Conservation (phyloP, 225 moss, liverwort and hornwort species). For the Sphagnum tenellum region DNA sequence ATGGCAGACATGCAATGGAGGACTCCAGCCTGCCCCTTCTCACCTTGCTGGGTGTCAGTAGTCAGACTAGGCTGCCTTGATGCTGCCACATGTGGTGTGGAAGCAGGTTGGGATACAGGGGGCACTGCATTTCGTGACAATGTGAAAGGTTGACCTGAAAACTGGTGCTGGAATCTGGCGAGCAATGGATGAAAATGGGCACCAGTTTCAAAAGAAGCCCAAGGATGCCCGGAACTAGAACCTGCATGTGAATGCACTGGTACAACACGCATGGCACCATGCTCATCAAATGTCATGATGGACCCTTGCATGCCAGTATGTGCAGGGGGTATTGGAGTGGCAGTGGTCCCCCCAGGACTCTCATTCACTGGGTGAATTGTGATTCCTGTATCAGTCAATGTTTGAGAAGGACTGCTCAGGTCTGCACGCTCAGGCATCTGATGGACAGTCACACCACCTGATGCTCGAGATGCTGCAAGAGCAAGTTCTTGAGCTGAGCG, state of each 20-base stretch:
- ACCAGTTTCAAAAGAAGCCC: constrained; percentile 15
- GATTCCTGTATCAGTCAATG: constrained; percentile 21
- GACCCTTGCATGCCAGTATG: constrained; percentile 68
- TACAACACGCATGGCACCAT: constrained; percentile 76
- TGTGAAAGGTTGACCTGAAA: constrained; percentile 32
- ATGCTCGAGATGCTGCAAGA: constrained; percentile 52
- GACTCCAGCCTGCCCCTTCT: background rate
- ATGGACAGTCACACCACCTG: constrained; percentile 50
- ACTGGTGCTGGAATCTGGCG: constrained; percentile 62
- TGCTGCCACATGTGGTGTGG: constrained; percentile 24
- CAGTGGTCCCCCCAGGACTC: constrained; percentile 35
- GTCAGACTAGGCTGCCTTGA: constrained; percentile 25
- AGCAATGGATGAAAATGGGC: constrained; percentile 35
- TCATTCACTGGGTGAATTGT: constrained; percentile 51
- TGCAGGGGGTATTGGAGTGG: constrained; percentile 22
- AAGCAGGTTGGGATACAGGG: constrained; percentile 18
- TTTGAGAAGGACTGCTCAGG: constrained; percentile 31
- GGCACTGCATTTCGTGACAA: constrained; percentile 21
- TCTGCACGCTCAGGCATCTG: constrained; percentile 69
- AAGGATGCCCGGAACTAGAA: constrained; percentile 3
- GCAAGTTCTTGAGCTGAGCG: constrained; percentile 50
- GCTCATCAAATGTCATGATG: constrained; percentile 87
- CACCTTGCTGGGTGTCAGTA: constrained; percentile 40
- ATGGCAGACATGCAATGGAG: background rate
- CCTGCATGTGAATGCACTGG: constrained; percentile 65